Evolutionary conservation across 495 filamentous ascomycete genomes (phyloP).

Genomic region (Halenospora varia): DNA sequence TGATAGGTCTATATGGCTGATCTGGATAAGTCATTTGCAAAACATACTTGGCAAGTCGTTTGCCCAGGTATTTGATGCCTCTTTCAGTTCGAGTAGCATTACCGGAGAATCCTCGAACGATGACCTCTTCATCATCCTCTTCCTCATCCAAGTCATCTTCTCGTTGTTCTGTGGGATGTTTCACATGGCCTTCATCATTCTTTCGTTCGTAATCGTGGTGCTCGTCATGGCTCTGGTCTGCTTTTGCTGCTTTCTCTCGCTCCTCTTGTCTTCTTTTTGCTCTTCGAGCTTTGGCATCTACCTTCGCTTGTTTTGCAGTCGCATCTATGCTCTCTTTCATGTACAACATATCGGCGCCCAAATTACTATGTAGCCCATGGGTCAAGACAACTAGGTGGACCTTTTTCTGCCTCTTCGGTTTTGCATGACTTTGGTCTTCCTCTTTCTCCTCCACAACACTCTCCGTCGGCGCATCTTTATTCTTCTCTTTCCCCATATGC

Average conservation of each 20-base stretch:
- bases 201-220: conserved; percentile 12
- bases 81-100: conserved; percentile 89
- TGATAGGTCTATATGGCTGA: conserved; percentile 73
- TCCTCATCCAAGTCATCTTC: conserved; percentile 35
- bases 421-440: conserved; percentile 26
- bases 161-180: conserved; percentile 17
- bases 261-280: conserved; percentile 37
- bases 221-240: conserved; percentile 4
- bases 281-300: conserved; percentile 53
- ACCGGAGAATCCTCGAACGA: conserved; percentile 86
- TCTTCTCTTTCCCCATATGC: conserved; percentile 20
- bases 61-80: conserved; percentile 95
- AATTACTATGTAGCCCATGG: conserved; percentile 92
- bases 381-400: conserved; percentile 90
- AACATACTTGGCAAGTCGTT: conserved; percentile 88
- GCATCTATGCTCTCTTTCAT: conserved; percentile 95
- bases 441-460: conserved; percentile 17
- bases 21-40: conserved; percentile 88
- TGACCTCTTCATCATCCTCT: conserved; percentile 75
- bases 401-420: conserved; percentile 54
- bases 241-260: conserved; percentile 11
- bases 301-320: conserved; percentile 63
- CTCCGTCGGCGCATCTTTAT: conserved; percentile 10
- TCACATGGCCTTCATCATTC: conserved; percentile 14
- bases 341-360: conserved; percentile 96